These are phyloP conservation scores for Pestalotiopsis sp. DNA, from an alignment of 2,329 filamentous ascomycete species.

Conservation along the genomic window DNA sequence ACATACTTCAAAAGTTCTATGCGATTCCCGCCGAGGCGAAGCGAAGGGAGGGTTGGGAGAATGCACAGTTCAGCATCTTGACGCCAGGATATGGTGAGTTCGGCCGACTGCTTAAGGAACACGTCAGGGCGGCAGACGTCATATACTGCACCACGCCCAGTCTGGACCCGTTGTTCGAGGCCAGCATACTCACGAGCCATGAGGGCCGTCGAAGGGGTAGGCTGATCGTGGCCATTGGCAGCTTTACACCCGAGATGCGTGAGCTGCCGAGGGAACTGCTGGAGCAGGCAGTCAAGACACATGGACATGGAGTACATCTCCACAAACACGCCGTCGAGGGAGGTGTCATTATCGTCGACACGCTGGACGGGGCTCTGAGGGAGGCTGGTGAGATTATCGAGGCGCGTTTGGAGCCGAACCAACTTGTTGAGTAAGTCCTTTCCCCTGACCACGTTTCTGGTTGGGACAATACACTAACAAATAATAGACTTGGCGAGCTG, in stretches of 20 bases:
- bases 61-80: conserved; percentile 66
- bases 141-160: conserved; percentile 90
- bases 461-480: background rate
- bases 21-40: conserved; percentile 43
- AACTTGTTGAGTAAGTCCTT: conserved; percentile 72
- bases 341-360: conserved; percentile 71
- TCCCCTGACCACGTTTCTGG: background rate
- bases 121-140: conserved; percentile 72
- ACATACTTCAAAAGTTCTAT: conserved; percentile 50
- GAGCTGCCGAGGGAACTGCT: conserved; percentile 81
- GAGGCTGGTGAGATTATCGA: conserved; percentile 87
- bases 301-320: conserved; percentile 56
- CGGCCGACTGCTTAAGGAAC: conserved; percentile 65
- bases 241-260: conserved; percentile 70
- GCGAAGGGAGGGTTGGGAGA: conserved; percentile 60
- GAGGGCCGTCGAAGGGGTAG: conserved; percentile 70
- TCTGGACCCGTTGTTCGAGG: conserved; percentile 72
- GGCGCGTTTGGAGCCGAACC: conserved; percentile 68
- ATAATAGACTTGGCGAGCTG: conserved; percentile 70
- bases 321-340: conserved; percentile 67
- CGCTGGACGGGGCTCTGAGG: conserved; percentile 73
- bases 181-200: conserved; percentile 67
- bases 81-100: conserved; percentile 72
- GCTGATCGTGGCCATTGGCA: conserved; percentile 72
- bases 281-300: conserved; percentile 52